These are phyloP conservation scores for Bretschneidera sinensis DNA, from an alignment of 345 rosid genomes.

Conservation along the genomic window DNA sequence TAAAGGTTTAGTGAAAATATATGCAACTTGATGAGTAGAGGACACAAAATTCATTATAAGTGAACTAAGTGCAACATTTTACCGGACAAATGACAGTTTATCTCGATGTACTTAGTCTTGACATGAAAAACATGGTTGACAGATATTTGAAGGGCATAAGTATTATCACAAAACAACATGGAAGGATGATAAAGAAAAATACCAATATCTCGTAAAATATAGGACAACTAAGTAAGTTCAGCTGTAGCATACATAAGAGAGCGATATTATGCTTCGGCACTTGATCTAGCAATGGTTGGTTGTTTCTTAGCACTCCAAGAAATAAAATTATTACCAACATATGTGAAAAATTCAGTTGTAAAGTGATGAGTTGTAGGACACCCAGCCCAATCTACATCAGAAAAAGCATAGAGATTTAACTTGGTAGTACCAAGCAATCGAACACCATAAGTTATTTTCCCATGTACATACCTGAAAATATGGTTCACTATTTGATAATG, in stretches of 20 bases:
- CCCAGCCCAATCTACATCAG: constrained; percentile 1
- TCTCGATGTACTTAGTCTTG: not conserved
- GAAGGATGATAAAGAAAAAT: not conserved
- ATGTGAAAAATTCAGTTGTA: not conserved
- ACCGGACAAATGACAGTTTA: not conserved
- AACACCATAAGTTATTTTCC: no score
- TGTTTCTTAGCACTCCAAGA: not conserved
- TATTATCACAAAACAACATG: not conserved
- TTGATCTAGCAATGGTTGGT: not conserved
- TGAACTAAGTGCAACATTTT: no score
- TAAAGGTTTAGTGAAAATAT: no score
- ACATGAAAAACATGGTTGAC: not conserved
- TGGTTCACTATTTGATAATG: no score
- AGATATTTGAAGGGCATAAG: not conserved
- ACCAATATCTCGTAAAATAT: not conserved
- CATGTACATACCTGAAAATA: no score
- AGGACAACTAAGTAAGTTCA: not conserved
- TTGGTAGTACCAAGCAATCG: no score
- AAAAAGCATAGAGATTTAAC: not conserved
- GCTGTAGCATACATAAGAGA: not conserved
- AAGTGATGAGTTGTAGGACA: not conserved
- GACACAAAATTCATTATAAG: no score
- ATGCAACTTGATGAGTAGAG: no score
- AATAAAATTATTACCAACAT: not conserved
- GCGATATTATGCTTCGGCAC: constrained; percentile 4